Base-by-base conservation (phyloP, 192 early-diverging fungal species). In the Coemansia umbellata region DNA sequence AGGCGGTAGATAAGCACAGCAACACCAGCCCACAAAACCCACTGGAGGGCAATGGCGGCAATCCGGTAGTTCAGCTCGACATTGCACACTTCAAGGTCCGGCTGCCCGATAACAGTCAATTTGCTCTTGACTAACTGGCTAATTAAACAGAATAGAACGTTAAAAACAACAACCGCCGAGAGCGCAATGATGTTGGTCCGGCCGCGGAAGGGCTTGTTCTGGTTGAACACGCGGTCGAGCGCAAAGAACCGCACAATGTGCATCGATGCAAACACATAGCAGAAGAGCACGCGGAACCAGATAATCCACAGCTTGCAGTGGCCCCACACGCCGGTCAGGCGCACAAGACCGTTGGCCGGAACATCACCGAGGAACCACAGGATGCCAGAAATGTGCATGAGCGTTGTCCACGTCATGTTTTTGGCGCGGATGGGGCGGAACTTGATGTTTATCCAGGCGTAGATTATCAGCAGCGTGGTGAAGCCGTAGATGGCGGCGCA, bases 391-490 rank as follows among this genome's bases (percentile, higher is more conserved):
- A 67, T 30, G 26, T 74, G 64, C 2, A 74, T 66, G 1, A 56
- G 47, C 19, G 63, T 66, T 9, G 60, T 63, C 63, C 59, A 63
- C 13, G 48, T 31, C 28, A 74, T 40, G 22, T 74, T 74, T 23
- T 74, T 74, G 8, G 70, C 70, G 14, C 70, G 62, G 33, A 74
- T 74, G n/a, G 70, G 70, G 23, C 64, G 55, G 31, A 63, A 74
- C 47, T 37, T 74, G 50, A 50, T 47, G 59, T 74, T 74, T 26
- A 58, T 41, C 71, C 71, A 74, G 2, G 71, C 64, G 18, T 59
- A 67, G 3, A 55, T 24, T 9, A 74, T 17, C 47, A 67, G 54
- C 17, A 74, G 21, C 1, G 47, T 41, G 3, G 71, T 74, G 13
- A 74, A 5, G 0, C 60, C 63, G 31, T 51, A 74, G 2, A 74